Evolutionary conservation across 495 filamentous ascomycete species (phyloP).

Genomic region (Lasiosphaeria miniovina): DNA sequence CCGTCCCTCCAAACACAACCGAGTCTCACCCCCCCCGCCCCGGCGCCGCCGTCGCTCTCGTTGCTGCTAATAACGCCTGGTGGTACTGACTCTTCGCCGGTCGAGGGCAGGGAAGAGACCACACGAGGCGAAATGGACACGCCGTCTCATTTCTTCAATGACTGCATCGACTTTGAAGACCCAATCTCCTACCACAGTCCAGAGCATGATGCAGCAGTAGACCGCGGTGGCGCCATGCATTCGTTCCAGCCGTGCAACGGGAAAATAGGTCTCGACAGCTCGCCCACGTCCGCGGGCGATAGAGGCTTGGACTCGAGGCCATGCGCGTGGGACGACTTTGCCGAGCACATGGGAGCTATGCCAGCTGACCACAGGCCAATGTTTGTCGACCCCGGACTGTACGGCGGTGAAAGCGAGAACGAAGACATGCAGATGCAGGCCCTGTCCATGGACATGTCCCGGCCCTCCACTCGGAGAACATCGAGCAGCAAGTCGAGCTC

Average conservation of each 20-base stretch:
- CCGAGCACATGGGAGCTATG: slow-evolving; percentile 20
- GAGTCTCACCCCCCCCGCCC: background rate
- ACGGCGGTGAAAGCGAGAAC: slow-evolving; percentile 17
- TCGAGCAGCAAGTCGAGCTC: slow-evolving; percentile 26
- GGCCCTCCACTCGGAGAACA: slow-evolving; percentile 21
- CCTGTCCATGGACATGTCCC: slow-evolving; percentile 16
- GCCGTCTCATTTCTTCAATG: slow-evolving; percentile 29
- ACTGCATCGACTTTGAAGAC: slow-evolving; percentile 27
- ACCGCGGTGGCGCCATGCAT: slow-evolving; percentile 12
- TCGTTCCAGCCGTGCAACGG: slow-evolving; percentile 14
- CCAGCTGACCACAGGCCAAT: slow-evolving; percentile 15
- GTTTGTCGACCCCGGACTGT: slow-evolving; percentile 29
- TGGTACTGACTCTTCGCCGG: slow-evolving; percentile 2
- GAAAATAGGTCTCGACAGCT: slow-evolving; percentile 12
- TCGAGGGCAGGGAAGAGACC: background rate
- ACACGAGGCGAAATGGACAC: slow-evolving; percentile 23
- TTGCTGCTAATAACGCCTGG: slow-evolving; percentile 1
- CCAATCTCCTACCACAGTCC: slow-evolving; percentile 22
- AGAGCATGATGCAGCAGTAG: slow-evolving; percentile 15
- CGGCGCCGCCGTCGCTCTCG: slow-evolving; percentile 3
- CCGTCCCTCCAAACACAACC: background rate
- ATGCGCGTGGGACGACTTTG: slow-evolving; percentile 19
- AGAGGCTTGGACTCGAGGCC: slow-evolving; percentile 8
- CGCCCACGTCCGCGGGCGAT: slow-evolving; percentile 6
- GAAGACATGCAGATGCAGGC: slow-evolving; percentile 24